Conservation (phyloP, 495 filamentous ascomycete species). For the Bathelium albidoporum region DNA sequence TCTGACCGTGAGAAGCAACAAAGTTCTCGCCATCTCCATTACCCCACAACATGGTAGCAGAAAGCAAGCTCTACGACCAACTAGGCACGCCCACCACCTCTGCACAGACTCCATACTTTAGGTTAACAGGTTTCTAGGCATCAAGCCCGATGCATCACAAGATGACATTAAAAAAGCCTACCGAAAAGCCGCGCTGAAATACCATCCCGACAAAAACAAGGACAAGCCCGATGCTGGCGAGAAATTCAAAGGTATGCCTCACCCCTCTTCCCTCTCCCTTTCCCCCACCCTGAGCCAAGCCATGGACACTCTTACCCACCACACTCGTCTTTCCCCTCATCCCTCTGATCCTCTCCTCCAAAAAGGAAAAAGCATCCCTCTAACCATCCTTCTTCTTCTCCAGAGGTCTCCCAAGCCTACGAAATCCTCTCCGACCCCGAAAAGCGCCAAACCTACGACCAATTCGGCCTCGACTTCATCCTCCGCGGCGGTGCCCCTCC, state of each 20-base stretch:
- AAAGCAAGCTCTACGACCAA: constrained; percentile 36
- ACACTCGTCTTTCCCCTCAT: constrained; percentile 8
- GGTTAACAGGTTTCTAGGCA: constrained; percentile 24
- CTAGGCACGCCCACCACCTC: constrained; percentile 22
- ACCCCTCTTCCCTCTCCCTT: constrained; percentile 6
- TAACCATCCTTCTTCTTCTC: constrained; percentile 15
- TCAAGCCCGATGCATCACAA: constrained; percentile 69
- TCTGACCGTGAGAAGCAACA: background rate
- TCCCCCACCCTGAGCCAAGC: too few species aligned
- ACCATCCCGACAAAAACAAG: constrained; percentile 96
- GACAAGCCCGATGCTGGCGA: constrained; percentile 73
- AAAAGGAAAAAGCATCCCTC: background rate
- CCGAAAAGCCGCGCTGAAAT: constrained; percentile 64
- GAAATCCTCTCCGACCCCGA: constrained; percentile 96
- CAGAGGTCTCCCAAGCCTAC: constrained; percentile 88
- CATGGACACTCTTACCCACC: too few species aligned
- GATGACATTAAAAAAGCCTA: constrained; percentile 99
- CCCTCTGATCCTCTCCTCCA: too few species aligned
- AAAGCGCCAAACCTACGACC: constrained; percentile 92
- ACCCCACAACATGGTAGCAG: constrained; percentile 27
- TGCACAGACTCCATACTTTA: constrained; percentile 4
- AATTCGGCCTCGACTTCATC: constrained; percentile 87
- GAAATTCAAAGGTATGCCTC: constrained; percentile 62
- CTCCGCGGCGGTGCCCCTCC: constrained; percentile 68
- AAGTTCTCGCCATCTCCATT: background rate